These are phyloP conservation scores for Phytophthora podocarpi DNA, from an alignment of 352 stramenopile genomes.

Conservation along the genomic window DNA sequence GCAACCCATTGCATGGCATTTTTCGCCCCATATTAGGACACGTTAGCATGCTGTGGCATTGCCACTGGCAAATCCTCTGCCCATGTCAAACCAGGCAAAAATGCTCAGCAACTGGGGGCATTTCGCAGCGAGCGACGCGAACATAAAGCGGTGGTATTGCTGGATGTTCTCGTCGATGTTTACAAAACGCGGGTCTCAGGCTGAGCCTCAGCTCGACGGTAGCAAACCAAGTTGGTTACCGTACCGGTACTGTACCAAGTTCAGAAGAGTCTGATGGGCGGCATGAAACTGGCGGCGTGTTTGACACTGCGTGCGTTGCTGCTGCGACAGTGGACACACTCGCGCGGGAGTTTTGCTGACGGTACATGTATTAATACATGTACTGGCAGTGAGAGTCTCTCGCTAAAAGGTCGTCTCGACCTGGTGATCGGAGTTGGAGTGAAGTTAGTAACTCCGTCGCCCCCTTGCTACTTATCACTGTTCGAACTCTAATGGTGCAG, in stretches of 20 bases:
- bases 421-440: slow-evolving; percentile 1
- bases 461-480: background rate
- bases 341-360: no score
- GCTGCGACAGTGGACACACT: slow-evolving; percentile 2
- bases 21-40: no score
- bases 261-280: slow-evolving; percentile 1
- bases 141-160: slow-evolving; percentile 15
- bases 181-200: no score
- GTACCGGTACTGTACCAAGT: no score
- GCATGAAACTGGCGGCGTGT: slow-evolving; percentile 13
- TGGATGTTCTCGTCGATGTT: slow-evolving; percentile 38
- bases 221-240: no score
- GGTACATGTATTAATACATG: no score
- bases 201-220: no score
- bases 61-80: slow-evolving; percentile 25
- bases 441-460: slow-evolving; percentile 8
- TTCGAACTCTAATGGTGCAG: slow-evolving; percentile 4
- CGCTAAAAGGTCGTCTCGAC: no score
- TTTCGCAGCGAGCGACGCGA: slow-evolving; percentile 6
- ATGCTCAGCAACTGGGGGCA: background rate
- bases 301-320: slow-evolving; percentile 15
- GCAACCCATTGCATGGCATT: no score
- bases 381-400: no score
- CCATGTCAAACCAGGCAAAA: slow-evolving; percentile 26
- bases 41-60: slow-evolving; percentile 1